Conservation (phyloP, 306 rosid species). For the Cicer cuneatum region DNA sequence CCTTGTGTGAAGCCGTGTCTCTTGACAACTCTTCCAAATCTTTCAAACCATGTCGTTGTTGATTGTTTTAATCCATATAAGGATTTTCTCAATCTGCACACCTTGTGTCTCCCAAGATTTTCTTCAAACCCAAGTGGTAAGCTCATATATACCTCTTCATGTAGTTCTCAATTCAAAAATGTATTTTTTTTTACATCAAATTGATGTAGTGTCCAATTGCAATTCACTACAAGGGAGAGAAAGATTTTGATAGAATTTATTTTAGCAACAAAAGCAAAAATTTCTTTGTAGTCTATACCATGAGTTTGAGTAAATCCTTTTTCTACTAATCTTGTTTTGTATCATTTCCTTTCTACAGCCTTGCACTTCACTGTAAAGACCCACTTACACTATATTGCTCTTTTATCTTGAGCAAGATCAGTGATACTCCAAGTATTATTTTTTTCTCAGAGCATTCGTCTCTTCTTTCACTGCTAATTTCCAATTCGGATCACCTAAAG, state of each 20-base stretch:
- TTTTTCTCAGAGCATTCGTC: background rate
- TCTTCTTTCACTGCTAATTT: background rate
- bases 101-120: too few species aligned
- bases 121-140: too few species aligned
- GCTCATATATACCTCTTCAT: too few species aligned
- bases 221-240: background rate
- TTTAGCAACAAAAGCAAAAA: too few species aligned
- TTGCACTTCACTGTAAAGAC: slow-evolving; percentile 3
- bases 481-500: background rate
- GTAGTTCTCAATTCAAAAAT: background rate
- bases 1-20: too few species aligned
- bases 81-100: too few species aligned
- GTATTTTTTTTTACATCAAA: background rate
- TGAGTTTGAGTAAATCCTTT: background rate
- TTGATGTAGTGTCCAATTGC: background rate
- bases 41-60: too few species aligned
- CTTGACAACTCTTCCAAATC: too few species aligned
- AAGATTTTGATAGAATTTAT: background rate
- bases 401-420: background rate
- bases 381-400: background rate
- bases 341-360: background rate
- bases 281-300: background rate
- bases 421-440: background rate
- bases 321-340: background rate
- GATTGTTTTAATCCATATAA: too few species aligned